Base-by-base conservation (phyloP, 257 asterid genomes). In the Rauvolfia tetraphylla region DNA sequence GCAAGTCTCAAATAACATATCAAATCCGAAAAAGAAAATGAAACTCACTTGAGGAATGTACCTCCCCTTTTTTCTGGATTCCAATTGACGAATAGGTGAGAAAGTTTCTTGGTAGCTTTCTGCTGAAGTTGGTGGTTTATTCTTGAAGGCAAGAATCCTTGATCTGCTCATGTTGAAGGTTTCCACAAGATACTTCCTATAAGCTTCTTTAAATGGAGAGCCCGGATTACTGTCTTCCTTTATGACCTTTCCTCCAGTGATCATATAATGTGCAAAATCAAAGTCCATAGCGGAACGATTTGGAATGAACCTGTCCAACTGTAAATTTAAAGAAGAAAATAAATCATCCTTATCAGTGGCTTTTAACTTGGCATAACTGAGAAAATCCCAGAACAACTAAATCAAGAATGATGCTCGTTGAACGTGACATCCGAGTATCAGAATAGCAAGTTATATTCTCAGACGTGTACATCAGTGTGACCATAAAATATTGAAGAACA, bases 221-320 rank as follows among this genome's bases (percentile, higher is more conserved):
- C 42, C 68, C 9, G 81, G 51, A 7, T 61, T 81, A 23, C 17
- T 27, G 67, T 53, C 73, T 42, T 78, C 83, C 36, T 53, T 78
- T 46, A 59, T 79, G 56, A 68, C 76, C 29, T 67, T 81, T 48
- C 84, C 84, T 63, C 80, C 80, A 1, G 85, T 75, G 48, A 87
- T 85, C 89, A 85, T 81, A 81, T 65, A 83, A 61, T 75, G 88
- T 18, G 89, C 89, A 72, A 31, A 85, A 71, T 85, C 89, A 1
- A 87, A 85, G 78, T 87, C 89, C 84, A 83, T 85, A 1, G 87
- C 89, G 27, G 91, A 80, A 41, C 91, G 81, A 79, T 85, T 87
- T 1, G 91, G 91, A 36, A 87, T 85, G 83, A 85, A 87, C 41
- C 91, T 85, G 57, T 87, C 91, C 78, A 84, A 80, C 89, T 85